These are phyloP conservation scores for Camellia granthamiana DNA, from an alignment of 148 eudicot genomes.

Conservation along the genomic window DNA sequence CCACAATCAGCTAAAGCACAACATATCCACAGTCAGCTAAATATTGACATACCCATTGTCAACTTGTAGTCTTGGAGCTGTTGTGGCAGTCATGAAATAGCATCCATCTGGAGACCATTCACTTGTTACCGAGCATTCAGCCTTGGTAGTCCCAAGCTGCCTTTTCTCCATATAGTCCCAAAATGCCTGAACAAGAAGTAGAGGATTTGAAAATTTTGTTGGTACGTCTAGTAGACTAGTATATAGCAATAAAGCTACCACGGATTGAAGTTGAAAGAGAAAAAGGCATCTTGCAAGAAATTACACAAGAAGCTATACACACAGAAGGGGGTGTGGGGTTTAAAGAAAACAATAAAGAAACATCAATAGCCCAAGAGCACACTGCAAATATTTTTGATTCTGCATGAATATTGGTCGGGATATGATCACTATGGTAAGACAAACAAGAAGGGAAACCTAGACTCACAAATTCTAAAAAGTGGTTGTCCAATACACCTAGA, in stretches of 20 bases:
- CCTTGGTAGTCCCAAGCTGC: constrained; percentile 73
- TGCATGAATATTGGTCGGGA: too few relatives aligned
- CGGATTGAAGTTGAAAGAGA: background rate
- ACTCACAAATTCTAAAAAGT: background rate
- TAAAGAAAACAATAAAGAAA: too few relatives aligned
- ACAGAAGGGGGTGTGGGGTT: background rate
- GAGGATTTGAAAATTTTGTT: background rate
- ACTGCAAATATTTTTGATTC: too few relatives aligned
- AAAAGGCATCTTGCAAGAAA: background rate
- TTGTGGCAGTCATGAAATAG: constrained; percentile 93
- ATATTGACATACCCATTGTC: constrained; percentile 78
- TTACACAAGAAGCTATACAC: background rate
- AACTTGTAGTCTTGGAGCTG: constrained; percentile 94
- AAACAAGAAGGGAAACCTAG: background rate
- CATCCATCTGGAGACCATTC: constrained; percentile 98
- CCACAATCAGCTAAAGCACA: background rate
- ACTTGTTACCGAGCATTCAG: constrained; percentile 92
- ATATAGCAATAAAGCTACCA: background rate
- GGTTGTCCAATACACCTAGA: background rate
- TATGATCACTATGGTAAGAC: background rate
- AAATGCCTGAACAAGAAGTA: constrained; percentile 55
- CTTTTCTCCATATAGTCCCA: constrained; percentile 93
- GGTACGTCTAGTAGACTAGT: background rate
- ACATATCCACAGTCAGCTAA: background rate
- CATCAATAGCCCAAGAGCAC: too few relatives aligned